Evolutionary conservation across 306 rosid species (phyloP).

Genomic region (Leucaena leucocephala): DNA sequence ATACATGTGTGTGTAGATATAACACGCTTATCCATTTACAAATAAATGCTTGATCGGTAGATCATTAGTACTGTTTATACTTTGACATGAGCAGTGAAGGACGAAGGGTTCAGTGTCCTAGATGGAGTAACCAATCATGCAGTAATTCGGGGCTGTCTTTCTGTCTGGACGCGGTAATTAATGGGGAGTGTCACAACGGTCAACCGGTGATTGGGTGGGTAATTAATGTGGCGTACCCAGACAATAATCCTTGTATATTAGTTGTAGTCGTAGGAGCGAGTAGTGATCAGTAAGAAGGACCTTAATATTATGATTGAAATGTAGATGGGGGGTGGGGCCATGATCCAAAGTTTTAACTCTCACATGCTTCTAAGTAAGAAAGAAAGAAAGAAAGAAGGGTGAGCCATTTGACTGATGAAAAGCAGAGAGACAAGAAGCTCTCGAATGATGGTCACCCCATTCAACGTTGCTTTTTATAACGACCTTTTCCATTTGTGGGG

Average conservation of each 20-base stretch:
- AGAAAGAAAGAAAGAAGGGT: background rate
- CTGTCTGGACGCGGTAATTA: conserved; percentile 21
- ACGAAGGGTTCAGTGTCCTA: background rate
- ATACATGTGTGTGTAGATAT: no score
- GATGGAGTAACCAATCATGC: conserved; percentile 35
- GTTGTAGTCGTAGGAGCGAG: background rate
- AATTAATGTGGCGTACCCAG: background rate
- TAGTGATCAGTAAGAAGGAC: background rate
- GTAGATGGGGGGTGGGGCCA: conserved; percentile 27
- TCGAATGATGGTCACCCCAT: conserved; percentile 40
- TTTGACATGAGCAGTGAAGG: background rate
- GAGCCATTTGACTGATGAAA: conserved; percentile 40
- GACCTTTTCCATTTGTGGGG: conserved; percentile 35
- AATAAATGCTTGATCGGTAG: no score
- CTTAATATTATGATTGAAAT: conserved; percentile 34
- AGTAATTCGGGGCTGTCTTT: background rate
- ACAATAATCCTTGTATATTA: background rate
- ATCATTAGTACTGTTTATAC: no score
- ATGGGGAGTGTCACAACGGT: background rate
- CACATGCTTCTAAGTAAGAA: conserved; percentile 45
- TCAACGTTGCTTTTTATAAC: conserved; percentile 37
- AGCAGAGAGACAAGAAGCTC: conserved; percentile 17
- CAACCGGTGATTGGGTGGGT: conserved; percentile 17
- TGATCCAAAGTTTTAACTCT: conserved; percentile 34
- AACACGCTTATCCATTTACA: no score